Percentiles rank a stretch among this genome's conserved stretches.
Conservation (phyloP, 257 asterid species). For the Solanum etuberosum region DNA sequence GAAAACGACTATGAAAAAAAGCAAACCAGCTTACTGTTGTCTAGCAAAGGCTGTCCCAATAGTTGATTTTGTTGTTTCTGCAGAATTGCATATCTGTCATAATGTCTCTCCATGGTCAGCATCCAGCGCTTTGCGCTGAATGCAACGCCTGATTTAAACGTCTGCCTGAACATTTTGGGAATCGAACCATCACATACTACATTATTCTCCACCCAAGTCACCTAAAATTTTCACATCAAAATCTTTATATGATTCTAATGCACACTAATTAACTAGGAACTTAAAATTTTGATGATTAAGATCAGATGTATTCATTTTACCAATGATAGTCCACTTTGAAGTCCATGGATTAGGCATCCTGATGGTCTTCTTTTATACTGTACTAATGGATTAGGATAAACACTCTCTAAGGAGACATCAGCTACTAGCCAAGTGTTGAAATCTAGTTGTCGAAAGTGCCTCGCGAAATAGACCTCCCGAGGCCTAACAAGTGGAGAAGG, state of each 20-base stretch:
- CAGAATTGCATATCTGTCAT: constrained; percentile 15
- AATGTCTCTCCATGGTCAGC: constrained; percentile 31
- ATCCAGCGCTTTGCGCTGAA: constrained; percentile 46
- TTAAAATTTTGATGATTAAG: background rate
- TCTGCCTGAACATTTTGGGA: constrained; percentile 11
- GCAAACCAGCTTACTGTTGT: constrained; percentile 7
- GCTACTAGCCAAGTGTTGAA: constrained; percentile 32
- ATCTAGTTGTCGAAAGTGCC: constrained; percentile 29
- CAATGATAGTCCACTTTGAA: constrained; percentile 27
- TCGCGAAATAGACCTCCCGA: constrained; percentile 32
- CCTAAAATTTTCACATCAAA: constrained; percentile 6
- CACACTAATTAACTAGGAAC: background rate
- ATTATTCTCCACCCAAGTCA: constrained; percentile 56
- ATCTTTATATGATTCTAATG: background rate
- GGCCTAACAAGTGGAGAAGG: constrained; percentile 40
- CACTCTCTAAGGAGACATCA: constrained; percentile 45
- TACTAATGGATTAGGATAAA: constrained; percentile 23
- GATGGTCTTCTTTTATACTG: constrained; percentile 40
- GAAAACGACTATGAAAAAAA: background rate
- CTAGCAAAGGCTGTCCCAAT: background rate
- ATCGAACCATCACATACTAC: constrained; percentile 3
- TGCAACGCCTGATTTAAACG: constrained; percentile 17
- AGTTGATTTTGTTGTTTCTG: constrained; percentile 6
- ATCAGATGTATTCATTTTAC: constrained; percentile 7
- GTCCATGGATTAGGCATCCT: constrained; percentile 44